Percentiles rank a stretch among this genome's conserved stretches.
Evolutionary conservation across 2,329 filamentous ascomycete species (phyloP).

Genomic region (Magnaporthales sp.): DNA sequence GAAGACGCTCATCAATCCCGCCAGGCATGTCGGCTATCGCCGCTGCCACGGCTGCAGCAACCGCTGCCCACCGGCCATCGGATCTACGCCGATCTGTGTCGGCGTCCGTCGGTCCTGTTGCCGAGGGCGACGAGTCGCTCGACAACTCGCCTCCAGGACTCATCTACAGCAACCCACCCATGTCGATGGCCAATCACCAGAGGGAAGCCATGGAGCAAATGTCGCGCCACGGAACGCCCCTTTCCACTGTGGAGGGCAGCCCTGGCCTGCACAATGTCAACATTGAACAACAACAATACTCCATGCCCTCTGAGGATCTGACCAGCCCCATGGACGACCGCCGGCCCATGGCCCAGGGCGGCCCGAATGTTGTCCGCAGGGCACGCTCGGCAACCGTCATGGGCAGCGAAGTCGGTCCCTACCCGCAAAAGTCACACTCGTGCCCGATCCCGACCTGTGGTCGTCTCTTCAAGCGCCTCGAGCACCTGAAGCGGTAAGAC

Average conservation of each 20-base stretch:
- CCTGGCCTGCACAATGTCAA: constrained; percentile 63
- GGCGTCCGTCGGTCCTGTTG: constrained; percentile 71
- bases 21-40: constrained; percentile 63
- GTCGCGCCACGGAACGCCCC: constrained; percentile 84
- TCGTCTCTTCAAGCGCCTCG: constrained; percentile 94
- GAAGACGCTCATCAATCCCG: constrained; percentile 87
- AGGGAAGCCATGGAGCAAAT: constrained; percentile 74
- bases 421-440: constrained; percentile 95
- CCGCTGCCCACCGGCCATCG: constrained; percentile 62
- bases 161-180: constrained; percentile 60
- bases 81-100: constrained; percentile 89
- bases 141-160: constrained; percentile 73
- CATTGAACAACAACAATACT: constrained; percentile 61
- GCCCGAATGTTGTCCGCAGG: constrained; percentile 72
- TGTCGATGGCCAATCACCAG: constrained; percentile 55
- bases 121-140: constrained; percentile 69
- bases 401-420: constrained; percentile 72
- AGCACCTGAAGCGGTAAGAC: constrained; percentile 96
- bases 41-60: constrained; percentile 45
- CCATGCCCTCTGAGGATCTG: constrained; percentile 54
- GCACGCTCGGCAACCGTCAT: constrained; percentile 92
- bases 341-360: constrained; percentile 55
- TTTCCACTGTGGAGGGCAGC: constrained; percentile 77
- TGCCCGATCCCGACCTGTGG: constrained; percentile 99
- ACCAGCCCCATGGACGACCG: constrained; percentile 53